Percentiles rank a stretch among this genome's conserved stretches.
Conservation (phyloP, 371 early-diverging fungal genomes). For the Blastocladiella emersonii region DNA sequence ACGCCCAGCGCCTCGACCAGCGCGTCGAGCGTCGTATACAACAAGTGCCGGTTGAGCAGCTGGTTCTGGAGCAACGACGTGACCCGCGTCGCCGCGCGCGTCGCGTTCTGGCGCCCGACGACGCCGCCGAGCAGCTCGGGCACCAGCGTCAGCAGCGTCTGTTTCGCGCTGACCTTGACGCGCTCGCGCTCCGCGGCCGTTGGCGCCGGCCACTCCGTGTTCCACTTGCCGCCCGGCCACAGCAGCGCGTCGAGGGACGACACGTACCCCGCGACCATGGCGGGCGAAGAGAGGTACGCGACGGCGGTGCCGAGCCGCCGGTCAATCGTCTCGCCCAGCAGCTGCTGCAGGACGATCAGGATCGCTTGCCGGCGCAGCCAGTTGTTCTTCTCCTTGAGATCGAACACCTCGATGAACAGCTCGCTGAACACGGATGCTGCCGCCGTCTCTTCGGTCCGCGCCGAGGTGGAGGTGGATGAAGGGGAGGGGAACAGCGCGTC, state of each 20-base stretch:
- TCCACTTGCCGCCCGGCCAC: conserved; percentile 37
- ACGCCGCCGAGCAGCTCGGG: conserved; percentile 55
- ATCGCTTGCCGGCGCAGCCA: conserved; percentile 78
- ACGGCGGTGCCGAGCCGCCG: conserved; percentile 38
- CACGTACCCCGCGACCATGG: conserved; percentile 28
- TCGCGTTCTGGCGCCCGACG: conserved; percentile 72
- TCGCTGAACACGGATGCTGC: conserved; percentile 62
- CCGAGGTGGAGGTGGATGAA: too few species aligned
- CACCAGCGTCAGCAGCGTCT: conserved; percentile 45
- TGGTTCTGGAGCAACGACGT: conserved; percentile 60
- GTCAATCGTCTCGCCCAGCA: conserved; percentile 75
- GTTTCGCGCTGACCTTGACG: conserved; percentile 44
- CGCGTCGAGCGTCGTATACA: conserved; percentile 59
- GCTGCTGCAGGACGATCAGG: conserved; percentile 62
- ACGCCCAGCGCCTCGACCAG: conserved; percentile 33
- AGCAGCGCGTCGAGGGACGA: conserved; percentile 22
- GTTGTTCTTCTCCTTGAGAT: conserved; percentile 68
- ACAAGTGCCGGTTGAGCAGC: conserved; percentile 57
- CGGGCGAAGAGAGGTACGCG: conserved; percentile 21
- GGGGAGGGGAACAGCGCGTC: too few species aligned
- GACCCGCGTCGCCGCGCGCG: conserved; percentile 55
- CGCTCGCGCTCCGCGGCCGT: conserved; percentile 20
- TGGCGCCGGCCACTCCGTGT: conserved; percentile 12
- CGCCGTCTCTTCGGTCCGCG: too few species aligned
- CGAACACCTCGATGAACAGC: conserved; percentile 74